Conservation (phyloP, 768 basidiomycete genomes). For the Calvatia gigantea region DNA sequence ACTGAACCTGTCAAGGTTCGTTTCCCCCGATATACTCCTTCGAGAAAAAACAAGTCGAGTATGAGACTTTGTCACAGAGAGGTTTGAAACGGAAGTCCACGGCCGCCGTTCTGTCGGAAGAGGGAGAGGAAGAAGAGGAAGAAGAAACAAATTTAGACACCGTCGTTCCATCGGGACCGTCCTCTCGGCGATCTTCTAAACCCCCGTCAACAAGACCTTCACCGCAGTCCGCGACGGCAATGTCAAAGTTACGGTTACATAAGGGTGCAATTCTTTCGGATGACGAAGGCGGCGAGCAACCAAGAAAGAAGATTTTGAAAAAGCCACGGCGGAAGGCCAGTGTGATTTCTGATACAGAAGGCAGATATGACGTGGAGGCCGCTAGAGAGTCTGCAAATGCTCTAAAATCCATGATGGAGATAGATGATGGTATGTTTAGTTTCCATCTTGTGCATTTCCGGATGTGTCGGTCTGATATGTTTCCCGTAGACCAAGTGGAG, state of each 20-base stretch:
- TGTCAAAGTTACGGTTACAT: slow-evolving; percentile 33
- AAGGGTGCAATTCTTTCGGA: slow-evolving; percentile 56
- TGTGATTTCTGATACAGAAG: slow-evolving; percentile 23
- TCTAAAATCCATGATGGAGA: slow-evolving; percentile 66
- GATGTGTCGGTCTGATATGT: neutral
- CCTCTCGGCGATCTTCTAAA: slow-evolving; percentile 14
- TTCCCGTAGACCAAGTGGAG: slow-evolving; percentile 28
- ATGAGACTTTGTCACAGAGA: slow-evolving; percentile 23
- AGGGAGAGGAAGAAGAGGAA: slow-evolving; percentile 21
- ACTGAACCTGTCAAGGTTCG: slow-evolving; percentile 6
- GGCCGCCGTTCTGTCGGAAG: slow-evolving; percentile 23
- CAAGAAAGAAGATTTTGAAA: slow-evolving; percentile 24
- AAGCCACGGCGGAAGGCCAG: slow-evolving; percentile 31
- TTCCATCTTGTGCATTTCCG: neutral
- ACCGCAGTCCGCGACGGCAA: slow-evolving; percentile 11
- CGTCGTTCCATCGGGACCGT: slow-evolving; percentile 13
- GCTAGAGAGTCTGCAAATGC: slow-evolving; percentile 36
- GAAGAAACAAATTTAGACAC: slow-evolving; percentile 18
- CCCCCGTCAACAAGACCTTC: slow-evolving; percentile 7
- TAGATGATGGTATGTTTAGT: slow-evolving; percentile 58
- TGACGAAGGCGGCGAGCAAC: slow-evolving; percentile 47
- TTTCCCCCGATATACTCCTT: neutral
- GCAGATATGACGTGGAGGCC: slow-evolving; percentile 29
- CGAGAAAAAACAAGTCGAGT: neutral
- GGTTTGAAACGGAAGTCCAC: slow-evolving; percentile 44